Evolutionary conservation across 2,329 filamentous ascomycete species (phyloP), one percentile per base, ranked within the genome.

Genomic region (Gremmenia infestans): DNA sequence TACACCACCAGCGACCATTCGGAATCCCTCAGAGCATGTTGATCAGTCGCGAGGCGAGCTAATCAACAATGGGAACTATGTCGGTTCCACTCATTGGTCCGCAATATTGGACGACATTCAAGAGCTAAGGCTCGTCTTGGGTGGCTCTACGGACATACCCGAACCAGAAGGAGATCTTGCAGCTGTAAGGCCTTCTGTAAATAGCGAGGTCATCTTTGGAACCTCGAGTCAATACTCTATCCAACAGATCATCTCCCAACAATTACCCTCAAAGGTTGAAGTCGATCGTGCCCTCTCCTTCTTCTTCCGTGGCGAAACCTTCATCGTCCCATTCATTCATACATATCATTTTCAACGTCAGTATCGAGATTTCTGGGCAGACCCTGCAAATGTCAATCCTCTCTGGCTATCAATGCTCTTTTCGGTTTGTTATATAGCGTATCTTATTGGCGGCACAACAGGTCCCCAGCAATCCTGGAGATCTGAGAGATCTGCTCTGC

Each of bases 371-470:
- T 66, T 66, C 36, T 64, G 61, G 64, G 48, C 43, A 2, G 54
- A 62, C 35, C 48, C 55, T 14, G 8, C 28, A 11, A 40, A 22
- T 39, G 51, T 56, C 14, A 55, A 51, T 14, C 61, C 62, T 49
- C 59, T 66, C 9, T 66, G 64, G 64, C 49, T 64, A 11, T 66
- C 64, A 5, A 63, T 64, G 9, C 48, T 66, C 35, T 64, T 66
- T 43, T 66, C 64, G 2, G 54, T 66, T 7, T 60, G 58, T 48
- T 52, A 56, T 45, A 46, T 65, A 37, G 45, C 58, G 17, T 54
- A 56, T 23, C 37, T 58, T 19, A 40, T 58, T 17, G 48, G 52
- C n/a, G 46, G 39, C 28, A 9, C 28, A 32, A 9, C 28, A 48
- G 14, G n/a, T 15, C 15, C 37, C 37, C 17, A n/a, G 37, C 37